Evolutionary conservation across 257 asterid species (phyloP).

Genomic region (Phtheirospermum japonicum): DNA sequence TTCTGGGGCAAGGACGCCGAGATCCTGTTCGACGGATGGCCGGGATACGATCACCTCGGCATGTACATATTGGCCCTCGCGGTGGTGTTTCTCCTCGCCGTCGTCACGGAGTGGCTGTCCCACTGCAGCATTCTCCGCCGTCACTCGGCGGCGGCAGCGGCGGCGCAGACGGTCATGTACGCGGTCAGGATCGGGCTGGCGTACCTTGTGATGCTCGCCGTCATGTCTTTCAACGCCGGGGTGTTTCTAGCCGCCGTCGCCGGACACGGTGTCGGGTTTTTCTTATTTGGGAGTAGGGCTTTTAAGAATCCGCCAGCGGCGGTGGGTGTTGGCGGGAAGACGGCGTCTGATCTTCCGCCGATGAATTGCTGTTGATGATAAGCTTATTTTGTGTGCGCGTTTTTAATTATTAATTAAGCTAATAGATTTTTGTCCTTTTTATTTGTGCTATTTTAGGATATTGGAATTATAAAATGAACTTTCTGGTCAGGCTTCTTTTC

Average conservation of each 20-base stretch:
- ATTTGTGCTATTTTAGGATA: too few species aligned
- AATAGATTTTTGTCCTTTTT: too few species aligned
- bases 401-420: too few species aligned
- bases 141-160: constrained; percentile 29
- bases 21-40: constrained; percentile 73
- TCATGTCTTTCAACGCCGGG: constrained; percentile 79
- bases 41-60: constrained; percentile 54
- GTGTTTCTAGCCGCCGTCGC: constrained; percentile 58
- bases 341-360: constrained; percentile 51
- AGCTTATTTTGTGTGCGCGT: neutral
- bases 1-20: constrained; percentile 82
- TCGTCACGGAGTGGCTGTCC: constrained; percentile 60
- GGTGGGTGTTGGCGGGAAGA: constrained; percentile 30
- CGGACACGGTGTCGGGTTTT: constrained; percentile 64
- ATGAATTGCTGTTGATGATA: constrained; percentile 37
- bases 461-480: too few species aligned
- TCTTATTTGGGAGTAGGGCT: constrained; percentile 57
- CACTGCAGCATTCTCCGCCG: constrained; percentile 35
- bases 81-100: constrained; percentile 42
- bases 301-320: constrained; percentile 23
- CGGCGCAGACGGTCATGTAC: constrained; percentile 49
- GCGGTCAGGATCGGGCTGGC: constrained; percentile 54
- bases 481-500: too few species aligned
- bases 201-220: constrained; percentile 72
- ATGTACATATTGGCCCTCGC: constrained; percentile 59